These are phyloP conservation scores for Cardamine resedifolia DNA, from an alignment of 345 rosid species.

Conservation along the genomic window DNA sequence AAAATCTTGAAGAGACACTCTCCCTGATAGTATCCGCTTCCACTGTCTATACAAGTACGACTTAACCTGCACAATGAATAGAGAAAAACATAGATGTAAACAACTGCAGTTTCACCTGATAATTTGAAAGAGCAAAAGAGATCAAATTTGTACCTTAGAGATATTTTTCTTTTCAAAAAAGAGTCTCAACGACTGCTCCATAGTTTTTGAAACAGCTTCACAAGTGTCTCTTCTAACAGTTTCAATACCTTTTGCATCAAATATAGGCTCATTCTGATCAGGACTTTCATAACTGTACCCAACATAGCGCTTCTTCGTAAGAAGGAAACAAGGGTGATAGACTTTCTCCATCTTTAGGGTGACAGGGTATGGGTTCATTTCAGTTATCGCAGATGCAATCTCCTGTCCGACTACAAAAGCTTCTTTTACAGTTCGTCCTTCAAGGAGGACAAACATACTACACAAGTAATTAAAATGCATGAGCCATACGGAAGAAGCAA, in stretches of 20 bases:
- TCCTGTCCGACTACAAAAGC: constrained; percentile 72
- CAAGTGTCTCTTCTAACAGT: constrained; percentile 97
- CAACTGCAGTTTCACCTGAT: constrained; percentile 15
- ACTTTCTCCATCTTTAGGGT: constrained; percentile 96
- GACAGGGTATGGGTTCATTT: constrained; percentile 91
- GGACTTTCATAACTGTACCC: constrained; percentile 91
- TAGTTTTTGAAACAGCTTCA: constrained; percentile 73
- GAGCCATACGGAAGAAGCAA: constrained; percentile 19
- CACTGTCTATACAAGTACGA: constrained; percentile 82
- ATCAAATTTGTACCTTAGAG: constrained; percentile 47
- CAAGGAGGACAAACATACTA: constrained; percentile 95
- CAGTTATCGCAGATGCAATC: constrained; percentile 83
- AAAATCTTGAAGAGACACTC: constrained; percentile 89
- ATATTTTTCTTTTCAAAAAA: constrained; percentile 72
- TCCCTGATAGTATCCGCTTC: constrained; percentile 79
- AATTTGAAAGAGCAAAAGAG: constrained; percentile 8
- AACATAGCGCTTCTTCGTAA: constrained; percentile 93
- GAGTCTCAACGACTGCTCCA: constrained; percentile 87
- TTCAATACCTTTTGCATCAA: constrained; percentile 98
- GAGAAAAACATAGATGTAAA: constrained; percentile 18
- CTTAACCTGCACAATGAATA: constrained; percentile 55
- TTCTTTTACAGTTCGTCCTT: constrained; percentile 71
- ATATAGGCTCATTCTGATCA: constrained; percentile 66
- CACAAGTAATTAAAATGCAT: constrained; percentile 37
- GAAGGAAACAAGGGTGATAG: constrained; percentile 88